These are phyloP conservation scores for Ophioceras dolichostomum DNA, from an alignment of 2,329 filamentous ascomycete genomes.

Conservation along the genomic window DNA sequence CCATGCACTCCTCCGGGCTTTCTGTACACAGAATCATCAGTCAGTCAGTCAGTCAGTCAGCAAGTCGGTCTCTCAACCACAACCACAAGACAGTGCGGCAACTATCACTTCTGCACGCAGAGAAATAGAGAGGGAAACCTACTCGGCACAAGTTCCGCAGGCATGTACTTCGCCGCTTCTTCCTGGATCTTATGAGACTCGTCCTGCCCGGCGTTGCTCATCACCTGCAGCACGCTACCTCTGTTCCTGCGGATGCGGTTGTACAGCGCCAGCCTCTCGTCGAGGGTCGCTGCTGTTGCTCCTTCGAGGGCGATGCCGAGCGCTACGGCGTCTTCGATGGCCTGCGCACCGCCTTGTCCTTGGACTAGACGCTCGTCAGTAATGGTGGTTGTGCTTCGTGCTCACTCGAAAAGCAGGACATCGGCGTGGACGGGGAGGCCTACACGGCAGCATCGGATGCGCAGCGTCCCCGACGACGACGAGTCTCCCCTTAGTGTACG, in stretches of 20 bases:
- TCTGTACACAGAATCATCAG: too few species aligned
- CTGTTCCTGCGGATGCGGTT: constrained; percentile 15
- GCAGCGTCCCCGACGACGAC: constrained; percentile 23
- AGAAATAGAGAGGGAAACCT: neutral
- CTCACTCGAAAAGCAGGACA: too few species aligned
- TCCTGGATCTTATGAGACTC: constrained; percentile 8
- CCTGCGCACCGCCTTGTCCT: constrained; percentile 21
- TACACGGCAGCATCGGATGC: constrained; percentile 25
- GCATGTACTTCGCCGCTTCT: constrained; percentile 4
- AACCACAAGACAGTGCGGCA: too few species aligned
- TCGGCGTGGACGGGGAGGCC: too few species aligned
- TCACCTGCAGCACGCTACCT: constrained; percentile 19
- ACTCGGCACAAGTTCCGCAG: constrained; percentile 4
- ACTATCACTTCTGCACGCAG: too few species aligned
- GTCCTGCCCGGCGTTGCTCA: constrained; percentile 20
- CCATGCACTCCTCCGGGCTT: neutral
- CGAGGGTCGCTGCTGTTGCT: constrained; percentile 8
- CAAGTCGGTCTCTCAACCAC: too few species aligned
- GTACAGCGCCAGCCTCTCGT: constrained; percentile 15
- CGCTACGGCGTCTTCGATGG: constrained; percentile 18
- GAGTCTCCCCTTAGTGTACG: constrained; percentile 18
- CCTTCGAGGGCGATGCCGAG: constrained; percentile 15
- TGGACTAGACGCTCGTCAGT: too few species aligned
- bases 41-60: too few species aligned
- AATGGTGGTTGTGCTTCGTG: too few species aligned